Base-by-base conservation (phyloP, 495 filamentous ascomycete genomes). In the Podospora didyma region DNA sequence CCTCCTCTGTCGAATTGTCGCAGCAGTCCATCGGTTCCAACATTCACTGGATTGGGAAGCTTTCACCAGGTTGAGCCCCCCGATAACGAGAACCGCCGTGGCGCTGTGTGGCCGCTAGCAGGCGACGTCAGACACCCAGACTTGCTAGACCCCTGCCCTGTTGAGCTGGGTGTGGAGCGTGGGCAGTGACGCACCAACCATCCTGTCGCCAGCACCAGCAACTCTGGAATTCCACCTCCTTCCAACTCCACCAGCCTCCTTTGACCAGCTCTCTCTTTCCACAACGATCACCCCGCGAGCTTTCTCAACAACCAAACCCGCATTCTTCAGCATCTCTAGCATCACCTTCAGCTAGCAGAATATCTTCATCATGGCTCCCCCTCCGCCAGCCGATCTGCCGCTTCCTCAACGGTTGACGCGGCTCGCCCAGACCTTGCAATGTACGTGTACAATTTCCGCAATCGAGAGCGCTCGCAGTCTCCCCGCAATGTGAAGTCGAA, bases 391-490 rank as follows among this genome's bases (percentile, higher is more conserved):
- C 20, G 81, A 76, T 59, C 65, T 88, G 77, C 86, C 90, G 67
- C 78, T 96, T 59, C 64, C 69, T 62, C 84, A 96, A 72, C 83
- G 92, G 69, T 71, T 96, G 46, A 73, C 88, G 64, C 77, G 80
- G 57, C 76, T 97, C 51, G 91, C 85, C 45, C 84, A 94, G 67
- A 97, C 93, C 24, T 77, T 97, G 54, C 93, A 97, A 70, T 86
- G 88, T 92, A 81, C 64, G 87, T 83, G 51, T 67, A 58, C 39
- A 31, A 31, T 42, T 49, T 42, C 31, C 37, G 7, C 49, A 17
- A 31, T 21, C 26, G 9, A 51, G 0, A 46, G 6, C 45, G 42
- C 4, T 53, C 24, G n/a, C 20, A 51, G 31, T 57, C 54, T 24
- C 17, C 47, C 50, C 51, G n/a, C 52, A 47, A 28, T 54, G 34